Evolutionary conservation across 352 stramenopile genomes (phyloP).

Genomic region (Elongisporangium prolatum): DNA sequence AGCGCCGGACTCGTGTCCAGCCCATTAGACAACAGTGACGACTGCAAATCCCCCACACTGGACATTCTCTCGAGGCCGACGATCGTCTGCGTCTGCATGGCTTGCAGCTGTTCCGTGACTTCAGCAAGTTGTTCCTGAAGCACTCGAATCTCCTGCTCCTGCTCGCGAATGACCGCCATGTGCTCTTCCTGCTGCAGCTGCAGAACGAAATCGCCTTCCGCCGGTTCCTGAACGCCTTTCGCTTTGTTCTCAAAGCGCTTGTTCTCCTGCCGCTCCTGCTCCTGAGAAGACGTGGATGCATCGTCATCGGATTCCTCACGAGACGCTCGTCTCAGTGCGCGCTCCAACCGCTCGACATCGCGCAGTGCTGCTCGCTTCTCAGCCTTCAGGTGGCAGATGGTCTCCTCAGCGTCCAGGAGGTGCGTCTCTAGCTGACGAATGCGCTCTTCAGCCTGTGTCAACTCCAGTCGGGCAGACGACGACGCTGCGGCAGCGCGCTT

Average conservation of each 20-base stretch:
- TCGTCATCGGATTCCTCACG: neutral
- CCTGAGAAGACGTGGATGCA: conserved; percentile 1
- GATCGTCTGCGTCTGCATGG: conserved; percentile 16
- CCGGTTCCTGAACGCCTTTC: conserved; percentile 25
- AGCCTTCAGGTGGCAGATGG: conserved; percentile 67
- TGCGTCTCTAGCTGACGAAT: conserved; percentile 39
- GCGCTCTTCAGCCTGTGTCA: conserved; percentile 51
- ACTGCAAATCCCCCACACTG: neutral
- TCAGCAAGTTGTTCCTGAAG: conserved; percentile 28
- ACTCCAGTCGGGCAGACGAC: conserved; percentile 18
- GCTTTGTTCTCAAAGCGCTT: conserved; percentile 2
- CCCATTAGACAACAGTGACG: neutral
- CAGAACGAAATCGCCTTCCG: neutral
- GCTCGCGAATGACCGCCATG: conserved; percentile 58
- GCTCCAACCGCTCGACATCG: conserved; percentile 47
- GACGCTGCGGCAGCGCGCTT: neutral
- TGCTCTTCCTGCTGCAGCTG: conserved; percentile 41
- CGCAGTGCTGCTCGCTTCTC: conserved; percentile 59
- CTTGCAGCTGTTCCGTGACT: conserved; percentile 13
- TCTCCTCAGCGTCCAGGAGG: conserved; percentile 65
- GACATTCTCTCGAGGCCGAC: conserved; percentile 1
- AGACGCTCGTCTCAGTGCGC: conserved; percentile 2
- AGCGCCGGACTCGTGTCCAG: neutral
- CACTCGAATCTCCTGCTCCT: conserved; percentile 43
- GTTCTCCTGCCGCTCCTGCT: neutral